A percentile compares a stretch with the other conserved stretches of the same genome.
phyloP scores from a whole-genome alignment of 768 basidiomycete genomes.

The Mycena olivaceomarginata region DNA sequence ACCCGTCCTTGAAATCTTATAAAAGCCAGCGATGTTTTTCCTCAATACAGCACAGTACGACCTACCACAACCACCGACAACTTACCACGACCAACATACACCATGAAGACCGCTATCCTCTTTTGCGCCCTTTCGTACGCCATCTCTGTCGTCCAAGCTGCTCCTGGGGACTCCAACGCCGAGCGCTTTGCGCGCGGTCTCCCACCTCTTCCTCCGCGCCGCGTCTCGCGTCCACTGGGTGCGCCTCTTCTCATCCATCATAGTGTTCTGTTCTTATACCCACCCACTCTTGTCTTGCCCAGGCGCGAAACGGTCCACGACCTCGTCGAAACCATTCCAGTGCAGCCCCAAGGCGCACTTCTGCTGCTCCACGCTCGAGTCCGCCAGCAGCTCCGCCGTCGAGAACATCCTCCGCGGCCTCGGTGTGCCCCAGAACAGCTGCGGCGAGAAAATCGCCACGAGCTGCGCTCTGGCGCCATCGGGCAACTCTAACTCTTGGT shows the following conservation, averaged over 20 bases:
- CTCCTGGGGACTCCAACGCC: background rate
- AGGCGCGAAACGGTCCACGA: background rate
- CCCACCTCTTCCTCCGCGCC: background rate
- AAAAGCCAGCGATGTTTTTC: background rate
- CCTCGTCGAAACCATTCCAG: background rate
- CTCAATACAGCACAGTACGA: background rate
- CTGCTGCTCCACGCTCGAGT: background rate
- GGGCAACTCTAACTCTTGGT: background rate
- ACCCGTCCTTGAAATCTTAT: background rate
- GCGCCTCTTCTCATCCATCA: background rate
- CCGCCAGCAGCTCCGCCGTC: background rate
- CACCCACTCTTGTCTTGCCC: background rate
- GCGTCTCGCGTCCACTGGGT: background rate
- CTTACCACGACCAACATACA: background rate
- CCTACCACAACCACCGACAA: no score
- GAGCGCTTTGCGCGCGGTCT: background rate
- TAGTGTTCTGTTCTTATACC: background rate
- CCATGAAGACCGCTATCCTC: background rate
- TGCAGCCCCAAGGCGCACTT: background rate
- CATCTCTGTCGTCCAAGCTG: background rate
- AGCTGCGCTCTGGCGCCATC: background rate
- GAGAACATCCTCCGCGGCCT: background rate
- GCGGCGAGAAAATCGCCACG: background rate
- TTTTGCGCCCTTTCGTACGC: background rate
- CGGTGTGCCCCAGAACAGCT: background rate